phyloP scores from a whole-genome alignment of 495 filamentous ascomycete genomes.

The Trichoderma asperelloides region DNA sequence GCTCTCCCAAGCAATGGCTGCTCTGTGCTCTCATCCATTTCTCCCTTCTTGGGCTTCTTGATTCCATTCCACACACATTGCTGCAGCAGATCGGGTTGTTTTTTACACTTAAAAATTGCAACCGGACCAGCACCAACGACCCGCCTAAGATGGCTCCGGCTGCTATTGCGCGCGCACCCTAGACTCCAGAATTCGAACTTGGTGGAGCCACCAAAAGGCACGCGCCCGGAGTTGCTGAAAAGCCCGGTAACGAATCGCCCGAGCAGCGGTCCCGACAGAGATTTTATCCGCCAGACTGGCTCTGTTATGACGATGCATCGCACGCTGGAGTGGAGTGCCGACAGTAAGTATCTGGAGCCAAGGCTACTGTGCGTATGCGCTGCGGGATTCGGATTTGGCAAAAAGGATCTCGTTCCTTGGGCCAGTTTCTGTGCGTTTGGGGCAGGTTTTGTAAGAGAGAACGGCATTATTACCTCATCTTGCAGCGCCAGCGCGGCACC shows the following conservation, averaged over 20 bases:
- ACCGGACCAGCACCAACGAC: background rate
- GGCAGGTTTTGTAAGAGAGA: background rate
- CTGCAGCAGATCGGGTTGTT: background rate
- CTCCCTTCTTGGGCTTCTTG: background rate
- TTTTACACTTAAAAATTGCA: too few relatives aligned
- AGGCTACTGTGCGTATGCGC: background rate
- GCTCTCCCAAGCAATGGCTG: too few relatives aligned
- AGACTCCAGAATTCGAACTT: background rate
- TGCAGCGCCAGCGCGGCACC: background rate
- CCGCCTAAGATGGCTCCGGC: background rate
- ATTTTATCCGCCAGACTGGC: background rate
- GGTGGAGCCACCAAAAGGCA: background rate
- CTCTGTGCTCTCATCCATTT: background rate
- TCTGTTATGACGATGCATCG: background rate
- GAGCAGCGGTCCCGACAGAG: background rate
- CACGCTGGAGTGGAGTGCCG: background rate
- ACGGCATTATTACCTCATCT: background rate
- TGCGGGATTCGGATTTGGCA: background rate
- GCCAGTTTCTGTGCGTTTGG: background rate
- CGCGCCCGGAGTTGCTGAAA: background rate
- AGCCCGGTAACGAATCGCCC: background rate
- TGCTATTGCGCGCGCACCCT: background rate
- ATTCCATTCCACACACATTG: background rate
- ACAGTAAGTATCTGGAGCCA: background rate
- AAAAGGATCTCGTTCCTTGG: background rate